phyloP scores from a whole-genome alignment of 192 early-diverging fungal genomes.

The Gaertneriomyces semiglobifer region DNA sequence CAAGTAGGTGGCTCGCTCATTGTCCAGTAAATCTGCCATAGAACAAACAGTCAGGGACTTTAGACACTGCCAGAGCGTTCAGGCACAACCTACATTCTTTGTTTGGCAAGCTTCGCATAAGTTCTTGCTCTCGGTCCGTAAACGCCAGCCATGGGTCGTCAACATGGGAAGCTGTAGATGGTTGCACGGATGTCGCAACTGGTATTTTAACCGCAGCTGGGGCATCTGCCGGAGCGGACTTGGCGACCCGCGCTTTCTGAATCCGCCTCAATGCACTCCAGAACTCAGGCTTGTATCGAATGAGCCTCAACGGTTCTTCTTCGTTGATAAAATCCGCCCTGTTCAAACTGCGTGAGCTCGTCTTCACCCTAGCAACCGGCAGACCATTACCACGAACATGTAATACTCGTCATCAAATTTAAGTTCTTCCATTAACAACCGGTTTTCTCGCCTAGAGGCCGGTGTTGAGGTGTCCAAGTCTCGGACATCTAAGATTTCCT shows the following conservation, averaged over 20 bases:
- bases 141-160: conserved; percentile 50
- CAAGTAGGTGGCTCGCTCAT: conserved; percentile 66
- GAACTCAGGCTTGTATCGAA: conserved; percentile 68
- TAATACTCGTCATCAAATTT: conserved; percentile 95
- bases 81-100: conserved; percentile 62
- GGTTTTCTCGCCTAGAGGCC: conserved; percentile 51
- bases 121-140: conserved; percentile 62
- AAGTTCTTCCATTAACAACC: conserved; percentile 68
- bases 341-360: background rate
- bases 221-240: background rate
- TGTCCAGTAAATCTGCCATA: conserved; percentile 56
- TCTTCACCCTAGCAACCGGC: background rate
- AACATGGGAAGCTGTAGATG: conserved; percentile 7
- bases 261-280: conserved; percentile 61
- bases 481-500: conserved; percentile 50
- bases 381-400: conserved; percentile 47
- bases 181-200: conserved; percentile 3
- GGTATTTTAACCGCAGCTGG: background rate
- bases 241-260: conserved; percentile 47
- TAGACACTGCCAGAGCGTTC: background rate
- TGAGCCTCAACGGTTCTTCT: conserved; percentile 77
- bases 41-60: conserved; percentile 9
- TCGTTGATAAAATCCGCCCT: conserved; percentile 78
- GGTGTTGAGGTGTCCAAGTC: conserved; percentile 49
- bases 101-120: conserved; percentile 76